Base-by-base conservation (phyloP, 2,329 filamentous ascomycete species). In the Fusarium keratoplasticum region DNA sequence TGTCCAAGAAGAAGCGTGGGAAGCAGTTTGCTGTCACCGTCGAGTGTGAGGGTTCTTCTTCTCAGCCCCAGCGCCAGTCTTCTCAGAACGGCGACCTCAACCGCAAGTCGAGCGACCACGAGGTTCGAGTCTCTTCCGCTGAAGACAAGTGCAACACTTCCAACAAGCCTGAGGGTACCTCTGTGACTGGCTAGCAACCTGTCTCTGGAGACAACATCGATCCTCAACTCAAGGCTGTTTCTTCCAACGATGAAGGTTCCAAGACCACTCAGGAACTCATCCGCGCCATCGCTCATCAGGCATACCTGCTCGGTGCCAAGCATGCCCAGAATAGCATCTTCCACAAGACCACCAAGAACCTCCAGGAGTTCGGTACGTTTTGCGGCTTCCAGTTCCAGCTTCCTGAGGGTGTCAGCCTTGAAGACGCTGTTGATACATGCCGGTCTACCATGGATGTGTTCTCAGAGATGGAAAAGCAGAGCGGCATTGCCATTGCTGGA, bases 1-100 rank as follows among this genome's bases (percentile, higher is more conserved):
- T 27, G 35, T 62, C 36, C 57, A 71, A 70, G 61, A 69, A 59
- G 66, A 59, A 47, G 33, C 68, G 61, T 42, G 42, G 42, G n/a
- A 27, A 25, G 29, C 44, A 35, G 25, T 1, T 33, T 42, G 22
- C 47, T 25, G 20, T 18, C 18, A 13, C 33, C 33, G 33, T 27
- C 31, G 14, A 35, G n/a, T 7, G 20, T 16, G 54, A 57, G 20
- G n/a, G 33, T 11, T 16, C 29, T 27, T 57, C 55, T 27, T 29
- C 29, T 29, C 29, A 29, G 29, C 29, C 29, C 29, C 55, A 58
- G 55, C 58, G 38, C n/a, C 11, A 42, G 16, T 18, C 57, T 25
- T 60, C 57, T 33, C 58, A 61, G 38, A n/a, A 47, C 14, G n/a
- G 5, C 6, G 16, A n/a, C 2, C 6, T 42, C 35, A 14, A 42